Percentiles rank a stretch among this genome's conserved stretches.
Evolutionary conservation across 192 early-diverging fungal genomes (phyloP).

Genomic region (Rhizophagus sp.): DNA sequence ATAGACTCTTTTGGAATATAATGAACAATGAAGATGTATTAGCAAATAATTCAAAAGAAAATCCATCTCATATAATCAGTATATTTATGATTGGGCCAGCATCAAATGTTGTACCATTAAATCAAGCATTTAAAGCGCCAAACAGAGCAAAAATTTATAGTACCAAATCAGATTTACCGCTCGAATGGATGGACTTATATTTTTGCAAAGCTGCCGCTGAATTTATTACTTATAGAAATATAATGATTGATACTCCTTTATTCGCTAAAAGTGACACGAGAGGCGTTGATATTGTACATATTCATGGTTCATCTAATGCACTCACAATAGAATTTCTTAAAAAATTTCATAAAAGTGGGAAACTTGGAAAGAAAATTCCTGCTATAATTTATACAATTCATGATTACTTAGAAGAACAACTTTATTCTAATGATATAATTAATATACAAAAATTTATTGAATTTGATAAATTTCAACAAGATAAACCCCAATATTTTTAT

Average conservation of each 20-base stretch:
- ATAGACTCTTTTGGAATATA: slow-evolving; percentile 37
- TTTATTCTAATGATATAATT: slow-evolving; percentile 50
- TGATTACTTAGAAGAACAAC: slow-evolving; percentile 59
- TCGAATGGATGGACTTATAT: slow-evolving; percentile 60
- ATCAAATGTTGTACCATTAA: slow-evolving; percentile 39
- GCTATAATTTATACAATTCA: slow-evolving; percentile 59
- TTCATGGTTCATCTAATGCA: slow-evolving; percentile 60
- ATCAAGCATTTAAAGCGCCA: slow-evolving; percentile 44
- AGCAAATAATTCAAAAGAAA: neutral
- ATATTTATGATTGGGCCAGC: slow-evolving; percentile 57
- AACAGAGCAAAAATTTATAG: slow-evolving; percentile 47
- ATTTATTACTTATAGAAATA: slow-evolving; percentile 46
- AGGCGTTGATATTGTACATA: slow-evolving; percentile 54
- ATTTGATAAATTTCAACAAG: slow-evolving; percentile 37
- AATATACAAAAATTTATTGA: slow-evolving; percentile 55
- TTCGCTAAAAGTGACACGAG: slow-evolving; percentile 42
- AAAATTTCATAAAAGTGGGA: slow-evolving; percentile 34
- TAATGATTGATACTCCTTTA: slow-evolving; percentile 47
- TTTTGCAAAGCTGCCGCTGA: slow-evolving; percentile 55
- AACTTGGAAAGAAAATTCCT: slow-evolving; percentile 45
- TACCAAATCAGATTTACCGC: slow-evolving; percentile 48
- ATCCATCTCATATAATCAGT: slow-evolving; percentile 28
- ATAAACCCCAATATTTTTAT: slow-evolving; percentile 45
- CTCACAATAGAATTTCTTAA: slow-evolving; percentile 47
- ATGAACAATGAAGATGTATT: slow-evolving; percentile 8